Conservation (phyloP, 208 protist species). For the Acanthamoeba quina region DNA sequence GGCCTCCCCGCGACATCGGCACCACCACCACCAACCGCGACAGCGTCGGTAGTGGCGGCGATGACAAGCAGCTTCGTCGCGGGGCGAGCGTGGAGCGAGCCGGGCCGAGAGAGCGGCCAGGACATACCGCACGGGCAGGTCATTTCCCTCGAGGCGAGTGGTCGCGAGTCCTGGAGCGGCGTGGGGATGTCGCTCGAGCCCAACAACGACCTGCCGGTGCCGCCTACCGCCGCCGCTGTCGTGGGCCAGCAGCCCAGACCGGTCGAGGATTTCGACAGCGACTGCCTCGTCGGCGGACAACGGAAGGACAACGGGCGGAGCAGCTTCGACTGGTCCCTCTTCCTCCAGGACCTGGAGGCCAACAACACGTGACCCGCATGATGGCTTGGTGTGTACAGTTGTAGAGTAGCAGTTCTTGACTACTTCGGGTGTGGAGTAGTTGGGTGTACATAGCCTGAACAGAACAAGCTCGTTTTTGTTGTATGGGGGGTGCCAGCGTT, state of each 20-base stretch:
- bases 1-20: background rate
- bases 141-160: background rate
- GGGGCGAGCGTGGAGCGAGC: background rate
- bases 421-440: too few species aligned
- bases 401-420: background rate
- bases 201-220: background rate
- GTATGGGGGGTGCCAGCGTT: too few species aligned
- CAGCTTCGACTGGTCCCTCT: constrained; percentile 5
- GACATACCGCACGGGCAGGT: background rate
- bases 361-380: background rate
- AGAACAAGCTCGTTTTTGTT: too few species aligned
- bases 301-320: background rate
- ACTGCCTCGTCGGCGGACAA: background rate
- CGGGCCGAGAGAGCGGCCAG: constrained; percentile 17
- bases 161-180: constrained; percentile 5
- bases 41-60: too few species aligned
- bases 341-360: background rate
- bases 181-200: background rate
- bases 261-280: background rate
- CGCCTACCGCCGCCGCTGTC: too few species aligned
- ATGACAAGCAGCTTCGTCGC: background rate
- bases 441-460: too few species aligned
- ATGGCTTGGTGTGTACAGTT: too few species aligned
- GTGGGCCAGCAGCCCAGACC: background rate
- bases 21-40: background rate